Base-by-base conservation (phyloP, 192 early-diverging fungal genomes). In the Coemansia biformis region DNA sequence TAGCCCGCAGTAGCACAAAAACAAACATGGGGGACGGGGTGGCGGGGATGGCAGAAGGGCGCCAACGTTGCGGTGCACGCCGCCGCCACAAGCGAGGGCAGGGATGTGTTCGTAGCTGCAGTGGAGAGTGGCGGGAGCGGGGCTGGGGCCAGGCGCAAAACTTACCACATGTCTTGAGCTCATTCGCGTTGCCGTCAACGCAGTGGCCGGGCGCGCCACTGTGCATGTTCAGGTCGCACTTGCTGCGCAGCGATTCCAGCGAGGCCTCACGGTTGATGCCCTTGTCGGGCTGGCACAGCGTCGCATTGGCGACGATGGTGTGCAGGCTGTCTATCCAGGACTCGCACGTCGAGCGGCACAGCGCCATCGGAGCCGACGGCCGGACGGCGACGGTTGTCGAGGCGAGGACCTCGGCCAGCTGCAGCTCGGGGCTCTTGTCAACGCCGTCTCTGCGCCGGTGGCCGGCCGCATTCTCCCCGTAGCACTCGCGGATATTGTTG, bases 111-210 rank as follows among this genome's bases (percentile, higher is more conserved):
- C 30, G 43, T 29, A 17, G 29, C 24, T 28, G 2, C 28, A 6
- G 3, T 26, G 24, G 24, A 26, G 3, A 15, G 6, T 4, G 34
- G 34, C 34, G 16, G 34, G 5, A 15, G 34, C 3, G 2, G 13
- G 6, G 5, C 3, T 2, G 10, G 1, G 16, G 21, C 12, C 22
- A 14, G 22, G 21, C 12, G 14, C 7, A 9, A 5, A 43, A 48
- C 71, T 67, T 75, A 75, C 72, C 74, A 42, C 74, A 76, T 14
- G 74, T 76, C 28, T 55, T 56, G 23, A 47, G 57, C 56, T 76
- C 74, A 30, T 76, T 76, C 15, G 60, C 59, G 5, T 65, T 42
- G 30, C 74, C 74, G 24, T 47, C 44, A 13, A 76, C 54, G 34
- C 74, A 76, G 38, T 31, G 50, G 1, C 59, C 71, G 1, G 46